A percentile compares a stretch with the other conserved stretches of the same genome.
phyloP scores from a whole-genome alignment of 345 rosid species.

The Mallotus nudiflorus region DNA sequence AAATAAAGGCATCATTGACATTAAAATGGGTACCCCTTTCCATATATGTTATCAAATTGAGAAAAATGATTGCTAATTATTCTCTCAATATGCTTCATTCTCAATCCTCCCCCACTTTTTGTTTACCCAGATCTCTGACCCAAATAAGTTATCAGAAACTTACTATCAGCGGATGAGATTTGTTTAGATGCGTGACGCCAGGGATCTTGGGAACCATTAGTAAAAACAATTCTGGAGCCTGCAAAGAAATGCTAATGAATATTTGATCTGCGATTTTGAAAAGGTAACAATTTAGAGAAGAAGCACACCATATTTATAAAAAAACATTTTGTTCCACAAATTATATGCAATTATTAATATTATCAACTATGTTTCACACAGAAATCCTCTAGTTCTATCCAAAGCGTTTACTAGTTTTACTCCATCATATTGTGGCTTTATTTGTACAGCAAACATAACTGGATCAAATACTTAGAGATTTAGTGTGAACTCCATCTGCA shows the following conservation, averaged over 20 bases:
- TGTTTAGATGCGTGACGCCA: conserved; percentile 95
- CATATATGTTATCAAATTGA: neutral
- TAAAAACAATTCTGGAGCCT: conserved; percentile 81
- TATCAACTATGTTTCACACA: neutral
- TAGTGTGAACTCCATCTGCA: neutral
- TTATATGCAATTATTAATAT: neutral
- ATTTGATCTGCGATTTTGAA: neutral
- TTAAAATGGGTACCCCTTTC: neutral
- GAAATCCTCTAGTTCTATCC: neutral
- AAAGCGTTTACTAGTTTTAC: neutral
- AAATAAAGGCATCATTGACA: neutral
- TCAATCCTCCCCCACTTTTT: no score
- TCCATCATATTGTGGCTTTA: neutral
- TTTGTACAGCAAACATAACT: neutral
- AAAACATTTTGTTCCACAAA: neutral
- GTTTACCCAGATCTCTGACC: neutral
- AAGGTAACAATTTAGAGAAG: neutral
- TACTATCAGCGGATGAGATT: conserved; percentile 67
- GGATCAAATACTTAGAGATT: neutral
- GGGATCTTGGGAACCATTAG: conserved; percentile 94
- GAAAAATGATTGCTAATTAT: no score
- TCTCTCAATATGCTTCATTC: neutral
- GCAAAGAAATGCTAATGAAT: conserved; percentile 24
- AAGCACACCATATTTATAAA: neutral
- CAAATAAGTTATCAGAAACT: conserved; percentile 22